Evolutionary conservation across 1,139 yeast species (phyloP), one percentile per base, ranked within the genome.

Genomic region (Candida frijolesensis): DNA sequence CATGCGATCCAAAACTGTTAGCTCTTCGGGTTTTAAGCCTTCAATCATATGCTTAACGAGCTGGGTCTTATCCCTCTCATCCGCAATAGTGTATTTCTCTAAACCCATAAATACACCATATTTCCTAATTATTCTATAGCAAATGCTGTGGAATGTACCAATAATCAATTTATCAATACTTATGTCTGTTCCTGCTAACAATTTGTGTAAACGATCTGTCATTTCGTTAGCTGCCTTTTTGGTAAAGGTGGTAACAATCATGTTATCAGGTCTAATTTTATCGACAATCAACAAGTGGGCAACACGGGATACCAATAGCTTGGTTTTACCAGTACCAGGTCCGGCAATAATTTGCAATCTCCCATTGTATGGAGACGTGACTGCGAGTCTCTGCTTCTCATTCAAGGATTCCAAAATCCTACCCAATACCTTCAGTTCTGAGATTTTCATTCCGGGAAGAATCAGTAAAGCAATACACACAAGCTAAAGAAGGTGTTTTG

Each of bases 301-400:
- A 8, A 90, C 95, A 44, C 96, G 74, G 1, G 91, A 77, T 0
- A 89, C 84, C 42, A 92, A 70, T 2, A 92, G 92, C 60, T 85
- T 88, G 2, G 97, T 91, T 65, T 91, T 88, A 4, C 92, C 92
- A 0, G 84, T 87, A 1, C 98, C 97, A 0, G 97, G 97, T 0
- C 97, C 97, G 0, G 97, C 97, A 33, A 91, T 77, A 29, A 92
- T 83, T 63, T 89, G 96, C 39, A 90, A 70, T 27, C 79, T 77
- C 1, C 83, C 82, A 18, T 68, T 61, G 1, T 72, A 60, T 0
- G 86, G 80, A 3, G 84, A 74, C 1, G 78, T 72, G 1, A 85
- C 94, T 0, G 96, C 96, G 47, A 65, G 57, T 9, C 57, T 58
- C 64, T 90, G 97, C 34, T 76, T 77, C 0, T 58, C 63, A 60